phyloP scores from a whole-genome alignment of 179 eudicot genomes.

The Beta macrorhiza region DNA sequence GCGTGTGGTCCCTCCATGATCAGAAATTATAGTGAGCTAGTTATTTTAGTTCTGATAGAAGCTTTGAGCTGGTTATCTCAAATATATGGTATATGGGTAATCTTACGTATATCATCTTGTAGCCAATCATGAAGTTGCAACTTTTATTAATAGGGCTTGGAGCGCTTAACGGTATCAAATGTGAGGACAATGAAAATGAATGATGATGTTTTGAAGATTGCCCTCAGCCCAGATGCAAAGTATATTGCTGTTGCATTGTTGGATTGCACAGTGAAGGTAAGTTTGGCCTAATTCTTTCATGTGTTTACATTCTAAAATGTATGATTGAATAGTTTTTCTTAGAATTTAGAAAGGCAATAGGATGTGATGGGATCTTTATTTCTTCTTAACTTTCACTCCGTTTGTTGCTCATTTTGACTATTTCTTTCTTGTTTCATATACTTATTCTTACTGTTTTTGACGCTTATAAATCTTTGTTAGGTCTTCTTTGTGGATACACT shows the following conservation, averaged over 20 bases:
- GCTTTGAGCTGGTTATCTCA: background rate
- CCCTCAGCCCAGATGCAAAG: slow-evolving; percentile 84
- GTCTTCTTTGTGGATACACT: slow-evolving; percentile 82
- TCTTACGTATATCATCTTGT: background rate
- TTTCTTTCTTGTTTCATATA: background rate
- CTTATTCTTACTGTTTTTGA: slow-evolving; percentile 6
- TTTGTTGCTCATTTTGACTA: background rate
- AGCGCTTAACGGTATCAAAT: slow-evolving; percentile 61
- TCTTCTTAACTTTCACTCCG: background rate
- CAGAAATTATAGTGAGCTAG: background rate
- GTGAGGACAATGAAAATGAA: slow-evolving; percentile 70
- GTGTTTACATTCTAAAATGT: background rate
- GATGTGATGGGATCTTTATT: background rate
- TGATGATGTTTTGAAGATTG: slow-evolving; percentile 77
- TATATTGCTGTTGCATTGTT: slow-evolving; percentile 81
- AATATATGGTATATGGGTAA: background rate
- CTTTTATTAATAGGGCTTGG: slow-evolving; percentile 50
- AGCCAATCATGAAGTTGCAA: slow-evolving; percentile 14
- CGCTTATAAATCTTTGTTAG: slow-evolving; percentile 38
- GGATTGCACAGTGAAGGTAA: slow-evolving; percentile 90
- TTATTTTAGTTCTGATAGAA: background rate
- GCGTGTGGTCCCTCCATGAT: background rate
- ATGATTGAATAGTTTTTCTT: background rate
- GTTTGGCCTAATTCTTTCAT: slow-evolving; percentile 19
- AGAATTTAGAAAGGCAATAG: background rate